A percentile compares a stretch with the other conserved stretches of the same genome.
phyloP scores from a whole-genome alignment of 805 yeast genomes.

The Saitoella complicata region DNA sequence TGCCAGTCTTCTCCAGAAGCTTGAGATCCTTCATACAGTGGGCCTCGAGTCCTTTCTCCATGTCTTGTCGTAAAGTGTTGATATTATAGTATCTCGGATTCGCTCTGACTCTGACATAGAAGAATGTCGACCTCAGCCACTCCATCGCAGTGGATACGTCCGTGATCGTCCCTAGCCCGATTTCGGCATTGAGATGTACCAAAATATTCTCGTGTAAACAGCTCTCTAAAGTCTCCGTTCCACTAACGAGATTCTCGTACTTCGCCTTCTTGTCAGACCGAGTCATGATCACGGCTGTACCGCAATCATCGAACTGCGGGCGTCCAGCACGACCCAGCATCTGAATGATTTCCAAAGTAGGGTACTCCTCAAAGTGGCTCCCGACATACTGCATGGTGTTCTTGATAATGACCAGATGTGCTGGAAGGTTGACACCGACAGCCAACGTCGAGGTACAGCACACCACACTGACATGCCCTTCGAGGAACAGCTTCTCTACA shows the following conservation, averaged over 20 bases:
- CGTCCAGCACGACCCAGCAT: slow-evolving; percentile 18
- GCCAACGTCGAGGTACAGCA: slow-evolving; percentile 48
- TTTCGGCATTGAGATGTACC: slow-evolving; percentile 26
- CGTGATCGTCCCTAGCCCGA: slow-evolving; percentile 26
- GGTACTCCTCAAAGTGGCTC: slow-evolving; percentile 31
- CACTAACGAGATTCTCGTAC: slow-evolving; percentile 30
- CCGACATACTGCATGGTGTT: slow-evolving; percentile 39
- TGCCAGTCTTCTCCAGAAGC: slow-evolving; percentile 20
- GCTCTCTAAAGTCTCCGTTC: slow-evolving; percentile 33
- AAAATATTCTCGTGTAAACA: slow-evolving; percentile 13
- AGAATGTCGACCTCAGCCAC: slow-evolving; percentile 36
- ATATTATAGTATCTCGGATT: slow-evolving; percentile 27
- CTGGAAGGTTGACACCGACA: slow-evolving; percentile 44
- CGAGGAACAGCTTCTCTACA: slow-evolving; percentile 31
- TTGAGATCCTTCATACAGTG: slow-evolving; percentile 24
- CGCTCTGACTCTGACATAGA: slow-evolving; percentile 28
- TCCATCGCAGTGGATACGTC: slow-evolving; percentile 25
- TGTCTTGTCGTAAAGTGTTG: slow-evolving; percentile 14
- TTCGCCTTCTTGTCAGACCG: slow-evolving; percentile 19
- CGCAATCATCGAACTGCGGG: slow-evolving; percentile 38
- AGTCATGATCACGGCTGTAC: slow-evolving; percentile 36
- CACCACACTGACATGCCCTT: slow-evolving; percentile 28
- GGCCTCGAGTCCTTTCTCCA: slow-evolving; percentile 21
- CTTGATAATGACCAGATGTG: slow-evolving; percentile 42
- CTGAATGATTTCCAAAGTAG: slow-evolving; percentile 39